Conservation (phyloP, 1,284 basidiomycete genomes). For the Earliella scabrosa region DNA sequence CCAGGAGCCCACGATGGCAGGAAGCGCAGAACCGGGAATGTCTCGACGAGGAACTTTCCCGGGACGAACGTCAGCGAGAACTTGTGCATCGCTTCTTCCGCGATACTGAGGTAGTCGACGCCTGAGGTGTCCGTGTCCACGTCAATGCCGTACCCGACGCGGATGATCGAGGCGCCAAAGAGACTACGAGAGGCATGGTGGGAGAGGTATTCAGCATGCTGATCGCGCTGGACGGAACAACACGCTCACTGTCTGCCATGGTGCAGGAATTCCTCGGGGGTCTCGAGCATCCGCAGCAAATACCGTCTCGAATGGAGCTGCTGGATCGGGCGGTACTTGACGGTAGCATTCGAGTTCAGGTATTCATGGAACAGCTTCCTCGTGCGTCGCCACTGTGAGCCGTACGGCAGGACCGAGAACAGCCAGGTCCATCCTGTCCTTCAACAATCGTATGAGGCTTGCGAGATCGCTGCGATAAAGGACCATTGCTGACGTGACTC, state of each 20-base stretch:
- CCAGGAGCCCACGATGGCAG: slow-evolving; percentile 14
- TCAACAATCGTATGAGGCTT: too few relatives aligned
- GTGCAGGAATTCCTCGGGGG: slow-evolving; percentile 6
- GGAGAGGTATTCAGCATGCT: too few relatives aligned
- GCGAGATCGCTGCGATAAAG: too few relatives aligned
- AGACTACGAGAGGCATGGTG: neutral
- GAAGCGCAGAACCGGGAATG: slow-evolving; percentile 11
- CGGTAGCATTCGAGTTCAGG: slow-evolving; percentile 3
- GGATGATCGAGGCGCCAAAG: slow-evolving; percentile 17
- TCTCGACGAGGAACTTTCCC: slow-evolving; percentile 17
- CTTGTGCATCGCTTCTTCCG: slow-evolving; percentile 6
- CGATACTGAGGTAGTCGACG: slow-evolving; percentile 11
- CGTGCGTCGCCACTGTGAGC: slow-evolving; percentile 7
- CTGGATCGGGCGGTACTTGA: slow-evolving; percentile 6
- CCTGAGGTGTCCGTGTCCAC: slow-evolving; percentile 27
- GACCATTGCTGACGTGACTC: too few relatives aligned
- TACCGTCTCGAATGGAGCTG: slow-evolving; percentile 4
- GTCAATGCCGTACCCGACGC: slow-evolving; percentile 37
- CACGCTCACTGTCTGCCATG: slow-evolving; percentile 18
- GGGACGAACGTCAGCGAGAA: slow-evolving; percentile 12
- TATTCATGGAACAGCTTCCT: slow-evolving; percentile 14
- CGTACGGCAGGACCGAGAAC: slow-evolving; percentile 5
- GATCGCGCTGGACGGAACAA: too few relatives aligned
- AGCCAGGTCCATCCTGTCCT: slow-evolving; percentile 10
- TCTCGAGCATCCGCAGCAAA: slow-evolving; percentile 4